A percentile compares a stretch with the other conserved stretches of the same genome.
phyloP scores from a whole-genome alignment of 2,329 filamentous ascomycete species.

The Cryphonectria naterciae region DNA sequence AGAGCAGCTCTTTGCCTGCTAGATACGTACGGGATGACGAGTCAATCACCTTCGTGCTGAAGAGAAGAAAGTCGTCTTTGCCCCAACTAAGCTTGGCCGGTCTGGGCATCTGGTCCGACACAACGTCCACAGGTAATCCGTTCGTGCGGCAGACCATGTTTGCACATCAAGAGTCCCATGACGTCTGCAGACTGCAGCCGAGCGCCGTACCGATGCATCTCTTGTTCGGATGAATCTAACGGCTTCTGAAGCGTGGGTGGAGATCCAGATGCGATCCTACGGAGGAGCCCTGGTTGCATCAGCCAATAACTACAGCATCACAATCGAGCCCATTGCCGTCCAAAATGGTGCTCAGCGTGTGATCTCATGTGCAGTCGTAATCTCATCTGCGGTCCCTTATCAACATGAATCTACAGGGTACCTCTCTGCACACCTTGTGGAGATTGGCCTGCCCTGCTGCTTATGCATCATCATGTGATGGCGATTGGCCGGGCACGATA shows the following conservation, averaged over 20 bases:
- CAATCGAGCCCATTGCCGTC: no score
- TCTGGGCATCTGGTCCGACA: no score
- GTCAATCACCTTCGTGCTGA: no score
- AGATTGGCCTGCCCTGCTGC: not conserved
- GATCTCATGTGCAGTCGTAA: not conserved
- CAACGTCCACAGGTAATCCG: no score
- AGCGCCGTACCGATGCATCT: not conserved
- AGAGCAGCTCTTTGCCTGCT: no score
- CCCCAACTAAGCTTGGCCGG: no score
- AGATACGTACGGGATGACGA: no score
- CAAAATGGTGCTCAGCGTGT: not conserved
- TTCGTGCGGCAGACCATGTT: no score
- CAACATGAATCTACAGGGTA: not conserved
- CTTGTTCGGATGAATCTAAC: not conserved
- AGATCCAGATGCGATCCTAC: not conserved
- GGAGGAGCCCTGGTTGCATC: not conserved
- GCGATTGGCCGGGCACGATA: not conserved
- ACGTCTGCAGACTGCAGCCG: not conserved
- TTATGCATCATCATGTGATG: not conserved
- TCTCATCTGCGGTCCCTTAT: not conserved
- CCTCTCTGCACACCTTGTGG: not conserved
- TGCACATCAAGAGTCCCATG: no score
- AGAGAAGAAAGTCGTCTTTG: no score
- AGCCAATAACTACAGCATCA: not conserved
- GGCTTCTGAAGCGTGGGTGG: not conserved